Evolutionary conservation across 352 stramenopile species (phyloP).

Genomic region (Phytophthora pini): DNA sequence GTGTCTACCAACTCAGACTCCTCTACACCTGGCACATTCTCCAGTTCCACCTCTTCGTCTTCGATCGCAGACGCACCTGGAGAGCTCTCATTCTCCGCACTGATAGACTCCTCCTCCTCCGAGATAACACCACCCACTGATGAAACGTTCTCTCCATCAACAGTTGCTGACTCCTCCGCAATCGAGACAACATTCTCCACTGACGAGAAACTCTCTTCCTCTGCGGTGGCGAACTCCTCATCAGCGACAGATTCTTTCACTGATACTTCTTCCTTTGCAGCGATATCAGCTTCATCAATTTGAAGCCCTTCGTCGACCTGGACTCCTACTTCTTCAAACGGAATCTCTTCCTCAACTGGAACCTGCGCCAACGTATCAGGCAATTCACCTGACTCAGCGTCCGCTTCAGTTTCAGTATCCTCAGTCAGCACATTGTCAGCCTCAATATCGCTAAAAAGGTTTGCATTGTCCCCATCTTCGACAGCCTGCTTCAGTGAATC

Average conservation of each 20-base stretch:
- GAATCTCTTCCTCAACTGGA: conserved; percentile 4
- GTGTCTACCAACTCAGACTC: no score
- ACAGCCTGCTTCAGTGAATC: conserved; percentile 3
- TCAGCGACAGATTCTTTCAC: conserved; percentile 3
- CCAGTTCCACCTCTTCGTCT: no score
- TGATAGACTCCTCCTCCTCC: no score
- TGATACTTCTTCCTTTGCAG: not conserved
- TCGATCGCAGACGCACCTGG: no score
- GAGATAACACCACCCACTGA: no score
- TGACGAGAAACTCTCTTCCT: conserved; percentile 1
- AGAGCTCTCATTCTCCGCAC: no score
- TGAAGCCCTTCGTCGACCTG: not conserved
- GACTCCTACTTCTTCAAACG: not conserved
- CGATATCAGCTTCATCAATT: conserved; percentile 2
- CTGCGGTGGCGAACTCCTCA: conserved; percentile 1
- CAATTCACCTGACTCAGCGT: not conserved
- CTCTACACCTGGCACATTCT: no score
- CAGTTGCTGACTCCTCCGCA: no score
- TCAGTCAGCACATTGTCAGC: conserved; percentile 1
- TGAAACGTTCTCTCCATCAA: no score
- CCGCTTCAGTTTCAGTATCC: conserved; percentile 9
- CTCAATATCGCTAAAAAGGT: not conserved
- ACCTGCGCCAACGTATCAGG: conserved; percentile 1
- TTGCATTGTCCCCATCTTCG: conserved; percentile 19
- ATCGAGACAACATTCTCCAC: no score